Evolutionary conservation across 495 filamentous ascomycete species (phyloP), one percentile per base, ranked within the genome.

Genomic region (Massariosphaeria phaeospora): DNA sequence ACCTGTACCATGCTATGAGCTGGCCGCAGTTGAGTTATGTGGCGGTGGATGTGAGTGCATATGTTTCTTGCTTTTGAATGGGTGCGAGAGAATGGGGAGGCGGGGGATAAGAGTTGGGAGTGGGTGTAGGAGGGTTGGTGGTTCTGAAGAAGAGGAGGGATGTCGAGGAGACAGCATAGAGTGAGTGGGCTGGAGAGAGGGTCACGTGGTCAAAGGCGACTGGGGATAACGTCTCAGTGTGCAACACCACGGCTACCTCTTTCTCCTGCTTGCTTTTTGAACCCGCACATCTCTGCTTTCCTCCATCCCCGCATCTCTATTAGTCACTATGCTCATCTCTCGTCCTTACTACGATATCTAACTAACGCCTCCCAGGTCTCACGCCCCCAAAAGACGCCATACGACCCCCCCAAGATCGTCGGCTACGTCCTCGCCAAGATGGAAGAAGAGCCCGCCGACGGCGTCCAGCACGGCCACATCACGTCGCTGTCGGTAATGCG

Each of bases 341-440:
- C 20, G 13, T 24, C 17, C 18, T 23, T 29, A 20, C 49, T 13
- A 35, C 12, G 6, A 17, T 33, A 27, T 10, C 15, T 17, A 45
- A 34, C 45, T 53, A 45, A 41, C 31, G 30, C 20, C 29, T 3
- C 12, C 11, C 46, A 72, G 69, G 79, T 84, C 15, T 83, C 83
- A 13, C 82, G 89, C 13, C 86, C 89, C 11, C 78, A 77, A 41
- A 84, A 82, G 71, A 77, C 74, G 48, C 85, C 82, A n/a, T 88
- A 91, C 64, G 83, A 93, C 64, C 91, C 94, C 50, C 93, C 93
- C 33, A 91, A 95, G 73, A 94, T 97, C 38, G 93, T 97, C n/a
- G 93, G 93, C 56, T 98, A 98, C 71, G 93, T 98, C 13, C 82
- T 98, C 23, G 91, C 93, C 33, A 98, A 98, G 79, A 97, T 98